A percentile compares a stretch with the other conserved stretches of the same genome.
These are phyloP conservation scores for Pythium vanterpoolii DNA, from an alignment of 352 stramenopile genomes.

Conservation along the genomic window DNA sequence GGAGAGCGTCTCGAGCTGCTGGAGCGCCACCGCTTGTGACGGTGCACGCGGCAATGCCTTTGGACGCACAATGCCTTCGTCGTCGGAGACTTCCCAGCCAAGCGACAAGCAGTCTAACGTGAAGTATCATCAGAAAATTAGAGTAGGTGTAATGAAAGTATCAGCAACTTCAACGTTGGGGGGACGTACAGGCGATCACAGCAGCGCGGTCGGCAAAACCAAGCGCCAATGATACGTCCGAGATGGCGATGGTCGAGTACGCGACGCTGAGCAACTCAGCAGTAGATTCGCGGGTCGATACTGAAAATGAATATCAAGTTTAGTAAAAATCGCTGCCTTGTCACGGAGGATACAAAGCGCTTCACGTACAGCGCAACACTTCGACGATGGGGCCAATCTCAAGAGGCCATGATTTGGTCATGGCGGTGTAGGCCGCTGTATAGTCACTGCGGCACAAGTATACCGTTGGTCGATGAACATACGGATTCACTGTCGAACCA, in stretches of 20 bases:
- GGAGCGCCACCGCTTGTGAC: slow-evolving; percentile 30
- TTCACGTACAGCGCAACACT: slow-evolving; percentile 41
- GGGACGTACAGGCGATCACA: slow-evolving; percentile 38
- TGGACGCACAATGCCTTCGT: slow-evolving; percentile 39
- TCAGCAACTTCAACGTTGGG: neutral
- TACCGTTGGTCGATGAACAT: neutral
- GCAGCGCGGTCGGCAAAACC: slow-evolving; percentile 49
- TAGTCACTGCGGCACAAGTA: slow-evolving; percentile 33
- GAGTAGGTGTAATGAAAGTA: neutral
- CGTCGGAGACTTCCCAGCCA: slow-evolving; percentile 39
- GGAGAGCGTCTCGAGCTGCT: slow-evolving; percentile 63
- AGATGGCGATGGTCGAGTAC: slow-evolving; percentile 58
- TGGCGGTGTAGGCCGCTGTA: slow-evolving; percentile 43
- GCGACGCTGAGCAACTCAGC: slow-evolving; percentile 54
- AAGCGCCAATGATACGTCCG: slow-evolving; percentile 39
- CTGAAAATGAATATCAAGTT: slow-evolving; percentile 17
- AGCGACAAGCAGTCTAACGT: slow-evolving; percentile 46
- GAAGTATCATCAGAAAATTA: slow-evolving; percentile 35
- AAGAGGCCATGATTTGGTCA: slow-evolving; percentile 50
- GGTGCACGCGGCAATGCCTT: slow-evolving; percentile 33
- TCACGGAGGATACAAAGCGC: neutral
- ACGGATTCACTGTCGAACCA: neutral
- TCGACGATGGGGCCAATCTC: slow-evolving; percentile 37
- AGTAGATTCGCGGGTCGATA: slow-evolving; percentile 43
- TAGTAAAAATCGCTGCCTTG: neutral